Percentiles rank a stretch among this genome's conserved stretches.
These are phyloP conservation scores for Huntiella bhutanensis DNA, from an alignment of 2,329 filamentous ascomycete species.

Conservation along the genomic window DNA sequence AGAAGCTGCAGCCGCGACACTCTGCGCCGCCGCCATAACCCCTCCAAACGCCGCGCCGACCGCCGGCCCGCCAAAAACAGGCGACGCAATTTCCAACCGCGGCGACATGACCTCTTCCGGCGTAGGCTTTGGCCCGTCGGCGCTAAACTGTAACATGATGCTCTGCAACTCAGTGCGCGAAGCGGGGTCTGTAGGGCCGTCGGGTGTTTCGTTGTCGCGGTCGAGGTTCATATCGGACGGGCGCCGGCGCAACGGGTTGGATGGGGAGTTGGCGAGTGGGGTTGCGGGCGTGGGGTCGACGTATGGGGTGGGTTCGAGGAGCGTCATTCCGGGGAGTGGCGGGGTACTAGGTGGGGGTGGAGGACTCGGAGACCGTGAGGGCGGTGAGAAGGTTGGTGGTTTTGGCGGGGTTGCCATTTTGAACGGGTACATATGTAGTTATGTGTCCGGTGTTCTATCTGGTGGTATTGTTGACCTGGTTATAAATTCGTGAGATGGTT, in stretches of 20 bases:
- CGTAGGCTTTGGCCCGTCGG: slow-evolving; percentile 49
- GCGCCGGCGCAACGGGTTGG: slow-evolving; percentile 32
- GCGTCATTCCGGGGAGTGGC: slow-evolving; percentile 25
- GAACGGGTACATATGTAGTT: background rate
- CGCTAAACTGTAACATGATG: slow-evolving; percentile 92
- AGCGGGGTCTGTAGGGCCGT: slow-evolving; percentile 37
- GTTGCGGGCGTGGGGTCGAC: slow-evolving; percentile 41
- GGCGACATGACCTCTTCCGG: slow-evolving; percentile 86
- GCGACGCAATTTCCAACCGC: slow-evolving; percentile 62
- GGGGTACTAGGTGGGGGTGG: slow-evolving; percentile 21
- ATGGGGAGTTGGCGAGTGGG: slow-evolving; percentile 33
- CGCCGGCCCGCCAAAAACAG: slow-evolving; percentile 45
- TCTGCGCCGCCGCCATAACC: background rate
- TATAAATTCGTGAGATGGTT: background rate
- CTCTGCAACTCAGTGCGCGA: slow-evolving; percentile 79
- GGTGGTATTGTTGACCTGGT: background rate
- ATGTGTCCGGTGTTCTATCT: background rate
- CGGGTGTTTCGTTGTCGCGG: slow-evolving; percentile 44
- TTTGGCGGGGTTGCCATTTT: background rate
- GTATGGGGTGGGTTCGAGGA: slow-evolving; percentile 29
- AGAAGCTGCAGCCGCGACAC: background rate
- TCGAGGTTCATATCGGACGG: slow-evolving; percentile 29
- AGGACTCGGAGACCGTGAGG: slow-evolving; percentile 16
- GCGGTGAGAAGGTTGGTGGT: slow-evolving; percentile 25
- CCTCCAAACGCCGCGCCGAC: slow-evolving; percentile 2